These are phyloP conservation scores for Penicillium nucicola DNA, from an alignment of 495 filamentous ascomycete species.

Conservation along the genomic window DNA sequence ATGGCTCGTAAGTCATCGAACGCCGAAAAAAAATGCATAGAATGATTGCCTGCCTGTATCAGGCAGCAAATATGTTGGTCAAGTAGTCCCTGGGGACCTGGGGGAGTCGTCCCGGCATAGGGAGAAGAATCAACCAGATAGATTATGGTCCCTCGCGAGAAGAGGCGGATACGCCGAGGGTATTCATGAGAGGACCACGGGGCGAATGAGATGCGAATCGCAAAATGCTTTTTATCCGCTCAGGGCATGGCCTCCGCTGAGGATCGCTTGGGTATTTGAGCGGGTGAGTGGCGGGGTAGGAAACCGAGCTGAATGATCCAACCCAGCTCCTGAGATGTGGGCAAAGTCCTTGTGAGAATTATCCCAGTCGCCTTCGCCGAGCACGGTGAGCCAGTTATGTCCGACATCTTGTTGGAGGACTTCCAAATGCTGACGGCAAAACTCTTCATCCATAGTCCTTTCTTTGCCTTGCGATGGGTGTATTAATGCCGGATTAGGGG, in stretches of 20 bases:
- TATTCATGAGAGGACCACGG: too few relatives aligned
- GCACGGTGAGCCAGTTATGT: slow-evolving; percentile 77
- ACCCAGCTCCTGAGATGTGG: slow-evolving; percentile 29
- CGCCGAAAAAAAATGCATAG: slow-evolving; percentile 42
- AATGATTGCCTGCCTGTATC: slow-evolving; percentile 4
- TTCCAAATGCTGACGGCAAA: slow-evolving; percentile 82
- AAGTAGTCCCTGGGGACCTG: slow-evolving; percentile 1
- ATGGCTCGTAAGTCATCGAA: slow-evolving; percentile 41
- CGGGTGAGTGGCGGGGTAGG: slow-evolving; percentile 35
- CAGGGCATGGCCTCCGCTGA: slow-evolving; percentile 50
- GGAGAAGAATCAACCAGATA: neutral
- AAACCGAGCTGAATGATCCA: slow-evolving; percentile 36
- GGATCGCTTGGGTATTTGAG: slow-evolving; percentile 46
- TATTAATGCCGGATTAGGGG: slow-evolving; percentile 16
- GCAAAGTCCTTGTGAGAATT: slow-evolving; percentile 30
- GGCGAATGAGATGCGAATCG: neutral
- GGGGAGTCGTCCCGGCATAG: neutral
- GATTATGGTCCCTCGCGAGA: too few relatives aligned
- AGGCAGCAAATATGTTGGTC: slow-evolving; percentile 10
- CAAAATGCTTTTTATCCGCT: slow-evolving; percentile 24
- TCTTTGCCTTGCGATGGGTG: slow-evolving; percentile 33
- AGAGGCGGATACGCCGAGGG: too few relatives aligned
- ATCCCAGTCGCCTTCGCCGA: slow-evolving; percentile 74
- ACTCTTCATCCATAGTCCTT: slow-evolving; percentile 69
- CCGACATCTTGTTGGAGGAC: slow-evolving; percentile 79